Conservation (phyloP, 768 basidiomycete genomes). For the Russula sp. region DNA sequence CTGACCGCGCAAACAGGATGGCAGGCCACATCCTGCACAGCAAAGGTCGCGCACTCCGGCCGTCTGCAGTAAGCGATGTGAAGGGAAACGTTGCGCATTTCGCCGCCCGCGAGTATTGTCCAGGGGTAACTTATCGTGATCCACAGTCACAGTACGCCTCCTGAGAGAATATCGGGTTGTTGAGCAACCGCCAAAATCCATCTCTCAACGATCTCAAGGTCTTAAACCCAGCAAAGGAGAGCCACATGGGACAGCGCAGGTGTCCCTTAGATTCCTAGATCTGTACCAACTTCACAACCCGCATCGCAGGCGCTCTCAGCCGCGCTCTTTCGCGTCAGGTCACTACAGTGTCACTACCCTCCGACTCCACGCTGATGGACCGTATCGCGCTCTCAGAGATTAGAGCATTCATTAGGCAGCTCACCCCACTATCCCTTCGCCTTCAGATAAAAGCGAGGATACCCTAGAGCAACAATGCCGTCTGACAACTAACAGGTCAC, state of each 20-base stretch:
- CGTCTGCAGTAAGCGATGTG: not conserved
- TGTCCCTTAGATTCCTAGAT: no score
- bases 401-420: not conserved
- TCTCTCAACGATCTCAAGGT: no score
- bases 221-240: no score
- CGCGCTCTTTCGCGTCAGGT: slow-evolving; percentile 31
- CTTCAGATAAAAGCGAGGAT: slow-evolving; percentile 18
- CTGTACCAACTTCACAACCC: slow-evolving; percentile 43
- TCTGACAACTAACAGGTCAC: no score
- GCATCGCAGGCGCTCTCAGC: slow-evolving; percentile 37
- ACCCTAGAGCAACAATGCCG: not conserved
- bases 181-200: no score
- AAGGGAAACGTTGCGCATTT: not conserved
- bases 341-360: slow-evolving; percentile 29
- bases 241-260: no score
- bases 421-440: slow-evolving; percentile 8
- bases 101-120: slow-evolving; percentile 15
- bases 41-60: slow-evolving; percentile 38
- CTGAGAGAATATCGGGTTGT: slow-evolving; percentile 41
- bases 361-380: slow-evolving; percentile 45
- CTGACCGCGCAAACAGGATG: slow-evolving; percentile 52
- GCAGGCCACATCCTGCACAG: slow-evolving; percentile 55
- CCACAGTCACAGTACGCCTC: slow-evolving; percentile 32
- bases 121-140: not conserved
- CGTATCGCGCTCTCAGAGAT: slow-evolving; percentile 38